Evolutionary conservation across 345 rosid genomes (phyloP).

Genomic region (Lepidium africanum): DNA sequence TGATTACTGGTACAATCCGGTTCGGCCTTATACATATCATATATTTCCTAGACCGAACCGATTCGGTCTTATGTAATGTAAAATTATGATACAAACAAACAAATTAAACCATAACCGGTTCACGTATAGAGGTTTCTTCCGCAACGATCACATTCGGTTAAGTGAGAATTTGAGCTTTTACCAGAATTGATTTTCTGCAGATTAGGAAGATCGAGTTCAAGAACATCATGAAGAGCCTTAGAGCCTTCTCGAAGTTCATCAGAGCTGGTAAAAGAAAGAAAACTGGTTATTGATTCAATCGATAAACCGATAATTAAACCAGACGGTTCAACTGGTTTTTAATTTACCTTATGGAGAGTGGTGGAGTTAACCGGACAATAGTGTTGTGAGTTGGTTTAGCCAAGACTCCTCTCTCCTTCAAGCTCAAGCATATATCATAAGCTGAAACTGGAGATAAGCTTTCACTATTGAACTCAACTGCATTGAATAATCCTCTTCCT

Average conservation of each 20-base stretch:
- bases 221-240: slow-evolving; percentile 63
- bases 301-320: not conserved
- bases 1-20: slow-evolving; percentile 8
- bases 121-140: slow-evolving; percentile 51
- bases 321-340: not conserved
- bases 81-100: not conserved
- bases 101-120: slow-evolving; percentile 6
- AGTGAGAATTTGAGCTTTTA: slow-evolving; percentile 28
- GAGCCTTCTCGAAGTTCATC: slow-evolving; percentile 71
- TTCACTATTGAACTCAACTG: slow-evolving; percentile 64
- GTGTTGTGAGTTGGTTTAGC: slow-evolving; percentile 92
- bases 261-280: slow-evolving; percentile 35
- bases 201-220: slow-evolving; percentile 59
- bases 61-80: not conserved
- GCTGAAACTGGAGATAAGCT: slow-evolving; percentile 68
- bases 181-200: slow-evolving; percentile 44
- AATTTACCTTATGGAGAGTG: slow-evolving; percentile 76
- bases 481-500: slow-evolving; percentile 90
- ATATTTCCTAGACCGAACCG: not conserved
- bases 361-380: slow-evolving; percentile 90
- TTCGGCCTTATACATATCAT: not conserved
- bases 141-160: slow-evolving; percentile 64
- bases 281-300: not conserved
- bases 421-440: slow-evolving; percentile 76
- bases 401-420: slow-evolving; percentile 87